Evolutionary conservation across 345 rosid genomes (phyloP).

Genomic region (Eucalyptus erythrocorys): DNA sequence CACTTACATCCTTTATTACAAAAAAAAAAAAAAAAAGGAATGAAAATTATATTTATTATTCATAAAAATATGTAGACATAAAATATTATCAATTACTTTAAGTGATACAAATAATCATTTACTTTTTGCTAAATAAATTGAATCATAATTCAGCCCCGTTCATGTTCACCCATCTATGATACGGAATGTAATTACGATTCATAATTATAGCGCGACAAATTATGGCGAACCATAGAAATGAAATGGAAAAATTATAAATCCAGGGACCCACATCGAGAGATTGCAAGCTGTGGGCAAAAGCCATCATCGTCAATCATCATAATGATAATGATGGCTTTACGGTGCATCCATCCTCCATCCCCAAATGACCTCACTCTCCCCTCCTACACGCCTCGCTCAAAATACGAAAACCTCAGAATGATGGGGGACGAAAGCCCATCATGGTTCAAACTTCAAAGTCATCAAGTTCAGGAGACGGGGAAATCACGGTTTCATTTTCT

Average conservation of each 20-base stretch:
- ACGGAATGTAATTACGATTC: too few relatives aligned
- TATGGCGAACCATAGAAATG: rapidly evolving
- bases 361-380: background rate
- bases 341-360: background rate
- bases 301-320: background rate
- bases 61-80: background rate
- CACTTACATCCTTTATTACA: rapidly evolving
- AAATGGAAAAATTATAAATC: background rate
- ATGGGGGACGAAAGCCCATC: background rate
- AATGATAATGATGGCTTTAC: background rate
- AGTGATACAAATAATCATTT: too few relatives aligned
- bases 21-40: rapidly evolving
- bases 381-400: background rate
- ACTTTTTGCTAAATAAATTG: too few relatives aligned
- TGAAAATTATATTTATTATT: too few relatives aligned
- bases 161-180: too few relatives aligned
- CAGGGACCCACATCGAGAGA: background rate
- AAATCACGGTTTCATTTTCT: background rate
- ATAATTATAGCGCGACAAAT: background rate
- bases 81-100: background rate
- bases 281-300: background rate
- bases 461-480: background rate
- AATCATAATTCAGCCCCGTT: too few relatives aligned
- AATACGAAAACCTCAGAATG: background rate
- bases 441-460: background rate